A percentile compares a stretch with the other conserved stretches of the same genome.
These are phyloP conservation scores for Pseudopyrenochaeta lycopersici DNA, from an alignment of 2,329 filamentous ascomycete species.

Conservation along the genomic window DNA sequence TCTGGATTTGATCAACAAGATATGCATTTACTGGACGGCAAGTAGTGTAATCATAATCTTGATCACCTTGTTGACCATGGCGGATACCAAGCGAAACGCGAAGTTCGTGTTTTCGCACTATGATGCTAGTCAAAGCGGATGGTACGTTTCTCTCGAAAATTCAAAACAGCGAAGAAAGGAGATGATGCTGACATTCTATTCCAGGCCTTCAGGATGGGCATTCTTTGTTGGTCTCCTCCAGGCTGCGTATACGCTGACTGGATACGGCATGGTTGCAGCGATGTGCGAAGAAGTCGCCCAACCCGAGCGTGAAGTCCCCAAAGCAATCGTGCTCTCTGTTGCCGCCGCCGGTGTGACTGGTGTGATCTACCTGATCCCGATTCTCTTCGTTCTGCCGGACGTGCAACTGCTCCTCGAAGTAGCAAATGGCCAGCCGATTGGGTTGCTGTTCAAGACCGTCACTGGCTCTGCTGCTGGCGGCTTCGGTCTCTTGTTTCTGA, in stretches of 20 bases:
- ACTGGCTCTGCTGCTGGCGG: constrained; percentile 77
- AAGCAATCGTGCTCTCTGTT: constrained; percentile 75
- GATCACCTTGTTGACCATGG: constrained; percentile 69
- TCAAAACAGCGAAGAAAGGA: background rate
- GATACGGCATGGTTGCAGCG: constrained; percentile 75
- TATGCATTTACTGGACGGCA: constrained; percentile 77
- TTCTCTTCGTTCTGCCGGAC: constrained; percentile 79
- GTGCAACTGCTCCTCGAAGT: constrained; percentile 70
- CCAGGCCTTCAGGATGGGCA: constrained; percentile 71
- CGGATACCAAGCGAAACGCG: constrained; percentile 64
- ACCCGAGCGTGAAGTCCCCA: constrained; percentile 73
- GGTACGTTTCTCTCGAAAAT: constrained; percentile 52
- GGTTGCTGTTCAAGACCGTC: constrained; percentile 76
- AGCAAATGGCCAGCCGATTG: constrained; percentile 78
- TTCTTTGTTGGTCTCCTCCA: constrained; percentile 77
- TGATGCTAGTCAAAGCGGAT: constrained; percentile 71
- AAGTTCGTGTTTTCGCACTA: constrained; percentile 75
- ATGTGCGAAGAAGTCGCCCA: constrained; percentile 79
- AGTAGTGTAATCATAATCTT: constrained; percentile 74
- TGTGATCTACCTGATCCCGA: constrained; percentile 73
- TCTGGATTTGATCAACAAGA: constrained; percentile 74
- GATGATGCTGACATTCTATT: background rate
- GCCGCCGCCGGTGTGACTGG: constrained; percentile 73
- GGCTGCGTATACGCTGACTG: constrained; percentile 68
- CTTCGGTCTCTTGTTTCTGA: constrained; percentile 77